A percentile compares a stretch with the other conserved stretches of the same genome.
These are phyloP conservation scores for Oidiodendron maius DNA, from an alignment of 495 filamentous ascomycete genomes.

Conservation along the genomic window DNA sequence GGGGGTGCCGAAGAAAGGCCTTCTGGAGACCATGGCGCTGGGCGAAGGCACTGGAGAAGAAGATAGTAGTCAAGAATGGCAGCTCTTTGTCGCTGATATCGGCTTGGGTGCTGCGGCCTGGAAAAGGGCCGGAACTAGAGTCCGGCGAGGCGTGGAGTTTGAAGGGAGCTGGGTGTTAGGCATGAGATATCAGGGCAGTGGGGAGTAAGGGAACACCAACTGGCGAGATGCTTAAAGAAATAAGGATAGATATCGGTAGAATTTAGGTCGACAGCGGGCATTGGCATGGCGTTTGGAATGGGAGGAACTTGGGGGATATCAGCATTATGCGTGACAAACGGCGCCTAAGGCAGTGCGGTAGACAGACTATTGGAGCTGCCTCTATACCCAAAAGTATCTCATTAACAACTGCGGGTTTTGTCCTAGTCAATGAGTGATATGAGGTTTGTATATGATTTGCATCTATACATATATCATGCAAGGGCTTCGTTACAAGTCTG, in stretches of 20 bases:
- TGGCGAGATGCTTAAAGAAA: background rate
- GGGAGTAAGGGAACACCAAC: background rate
- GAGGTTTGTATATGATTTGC: too few species aligned
- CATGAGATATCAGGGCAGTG: conserved; percentile 40
- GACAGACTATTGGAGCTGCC: too few species aligned
- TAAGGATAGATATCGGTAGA: background rate
- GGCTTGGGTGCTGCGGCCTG: conserved; percentile 76
- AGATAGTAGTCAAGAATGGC: conserved; percentile 50
- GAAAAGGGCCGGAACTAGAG: conserved; percentile 77
- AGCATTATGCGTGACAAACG: too few species aligned
- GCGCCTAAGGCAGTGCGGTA: too few species aligned
- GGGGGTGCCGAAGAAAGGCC: conserved; percentile 76
- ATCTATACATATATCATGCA: too few species aligned
- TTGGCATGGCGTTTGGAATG: conserved; percentile 2
- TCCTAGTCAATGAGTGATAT: too few species aligned
- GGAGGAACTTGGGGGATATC: too few species aligned
- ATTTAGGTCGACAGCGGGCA: background rate
- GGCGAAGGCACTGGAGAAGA: conserved; percentile 48
- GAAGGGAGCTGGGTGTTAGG: conserved; percentile 76
- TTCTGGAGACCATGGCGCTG: conserved; percentile 62
- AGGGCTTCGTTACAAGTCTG: too few species aligned
- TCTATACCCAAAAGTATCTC: too few species aligned
- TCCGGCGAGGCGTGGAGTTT: conserved; percentile 78
- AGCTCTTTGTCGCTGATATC: conserved; percentile 76
- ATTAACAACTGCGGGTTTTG: too few species aligned